Evolutionary conservation across 2,329 filamentous ascomycete genomes (phyloP).

Genomic region (Cordyceps javanica): DNA sequence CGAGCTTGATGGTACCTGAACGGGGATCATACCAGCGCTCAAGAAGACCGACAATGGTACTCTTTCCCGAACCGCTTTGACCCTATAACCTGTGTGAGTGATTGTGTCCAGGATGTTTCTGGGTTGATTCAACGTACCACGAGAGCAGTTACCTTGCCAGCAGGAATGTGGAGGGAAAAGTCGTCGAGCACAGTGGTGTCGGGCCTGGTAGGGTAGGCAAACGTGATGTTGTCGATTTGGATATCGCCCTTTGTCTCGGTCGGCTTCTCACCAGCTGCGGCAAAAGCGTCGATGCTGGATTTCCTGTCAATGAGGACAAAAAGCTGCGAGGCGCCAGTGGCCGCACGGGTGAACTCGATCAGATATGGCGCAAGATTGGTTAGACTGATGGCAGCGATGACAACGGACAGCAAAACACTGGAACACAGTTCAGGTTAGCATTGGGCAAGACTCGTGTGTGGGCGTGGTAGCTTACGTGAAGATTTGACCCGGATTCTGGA

Average conservation of each 20-base stretch:
- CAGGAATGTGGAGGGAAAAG: slow-evolving; percentile 36
- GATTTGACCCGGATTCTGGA: slow-evolving; percentile 31
- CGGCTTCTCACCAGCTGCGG: slow-evolving; percentile 25
- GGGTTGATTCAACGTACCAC: slow-evolving; percentile 31
- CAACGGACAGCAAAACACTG: slow-evolving; percentile 33
- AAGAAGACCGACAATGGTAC: slow-evolving; percentile 33
- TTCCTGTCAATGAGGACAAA: slow-evolving; percentile 32
- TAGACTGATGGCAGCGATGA: slow-evolving; percentile 31
- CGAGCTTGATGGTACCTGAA: slow-evolving; percentile 29
- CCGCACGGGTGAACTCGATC: slow-evolving; percentile 33
- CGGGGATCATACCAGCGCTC: slow-evolving; percentile 34
- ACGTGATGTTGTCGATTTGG: slow-evolving; percentile 34
- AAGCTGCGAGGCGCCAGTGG: slow-evolving; percentile 29
- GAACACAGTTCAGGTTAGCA: background rate
- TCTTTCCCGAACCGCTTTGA: slow-evolving; percentile 33
- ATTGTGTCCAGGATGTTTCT: background rate
- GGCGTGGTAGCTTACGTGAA: too few relatives aligned
- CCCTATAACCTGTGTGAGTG: slow-evolving; percentile 19
- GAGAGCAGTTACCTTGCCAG: slow-evolving; percentile 38
- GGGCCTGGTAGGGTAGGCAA: slow-evolving; percentile 40
- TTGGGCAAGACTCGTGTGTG: slow-evolving; percentile 13
- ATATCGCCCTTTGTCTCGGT: slow-evolving; percentile 27
- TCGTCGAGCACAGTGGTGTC: slow-evolving; percentile 34
- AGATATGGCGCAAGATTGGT: slow-evolving; percentile 31
- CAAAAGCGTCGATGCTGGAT: slow-evolving; percentile 32